These are phyloP conservation scores for Brassica juncea DNA, from an alignment of 345 rosid genomes.

Conservation along the genomic window DNA sequence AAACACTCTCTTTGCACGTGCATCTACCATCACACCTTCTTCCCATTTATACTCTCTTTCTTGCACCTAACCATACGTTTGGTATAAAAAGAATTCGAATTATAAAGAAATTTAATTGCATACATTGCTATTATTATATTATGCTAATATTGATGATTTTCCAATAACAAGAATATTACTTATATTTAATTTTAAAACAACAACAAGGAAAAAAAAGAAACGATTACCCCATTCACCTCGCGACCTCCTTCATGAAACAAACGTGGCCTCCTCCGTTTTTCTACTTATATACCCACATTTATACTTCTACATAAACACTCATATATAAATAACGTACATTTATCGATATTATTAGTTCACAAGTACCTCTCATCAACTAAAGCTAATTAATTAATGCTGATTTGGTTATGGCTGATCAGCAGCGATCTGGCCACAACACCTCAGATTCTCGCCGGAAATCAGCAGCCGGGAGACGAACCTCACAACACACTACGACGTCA, in stretches of 20 bases:
- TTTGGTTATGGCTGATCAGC: slow-evolving; percentile 54
- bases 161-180: not conserved
- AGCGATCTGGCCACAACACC: slow-evolving; percentile 39
- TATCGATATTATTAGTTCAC: slow-evolving; percentile 16
- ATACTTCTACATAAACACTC: slow-evolving; percentile 14
- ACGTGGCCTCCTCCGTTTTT: slow-evolving; percentile 53
- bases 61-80: slow-evolving; percentile 27
- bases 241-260: slow-evolving; percentile 76
- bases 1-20: slow-evolving; percentile 52
- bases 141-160: not conserved
- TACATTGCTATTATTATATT: not conserved
- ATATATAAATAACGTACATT: not conserved
- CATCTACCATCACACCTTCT: slow-evolving; percentile 42
- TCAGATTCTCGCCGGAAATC: slow-evolving; percentile 55
- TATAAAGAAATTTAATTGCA: not conserved
- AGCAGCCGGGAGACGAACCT: slow-evolving; percentile 31
- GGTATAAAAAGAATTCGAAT: not conserved
- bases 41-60: slow-evolving; percentile 37
- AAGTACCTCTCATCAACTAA: slow-evolving; percentile 24
- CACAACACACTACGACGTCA: slow-evolving; percentile 24
- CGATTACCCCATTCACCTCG: slow-evolving; percentile 62
- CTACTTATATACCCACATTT: slow-evolving; percentile 45
- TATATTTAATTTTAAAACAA: not conserved
- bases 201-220: slow-evolving; percentile 30
- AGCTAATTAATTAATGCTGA: slow-evolving; percentile 11